Evolutionary conservation across 768 basidiomycete species (phyloP), one percentile per base, ranked within the genome.

Genomic region (Filobasidium wieringae): DNA sequence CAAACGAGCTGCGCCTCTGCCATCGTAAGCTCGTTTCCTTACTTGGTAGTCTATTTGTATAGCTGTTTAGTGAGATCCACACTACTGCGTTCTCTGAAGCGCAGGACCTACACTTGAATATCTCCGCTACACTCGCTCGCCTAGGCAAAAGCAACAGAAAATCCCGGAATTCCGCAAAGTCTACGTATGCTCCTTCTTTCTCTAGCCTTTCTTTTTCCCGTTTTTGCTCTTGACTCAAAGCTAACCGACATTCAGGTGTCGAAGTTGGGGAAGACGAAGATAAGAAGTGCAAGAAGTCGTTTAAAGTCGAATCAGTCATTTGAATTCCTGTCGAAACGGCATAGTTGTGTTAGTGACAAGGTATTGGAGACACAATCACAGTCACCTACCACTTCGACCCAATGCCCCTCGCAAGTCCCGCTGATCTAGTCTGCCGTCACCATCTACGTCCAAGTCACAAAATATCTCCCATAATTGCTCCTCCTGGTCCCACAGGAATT

Each of bases 391-490:
- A 68, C 87, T 84, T 72, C 84, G 82, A 52, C 76, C 73, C 43
- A 93, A 75, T 3, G 85, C 84, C n/a, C 77, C 63, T 36, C 76
- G 69, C 58, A 86, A 75, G 66, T 86, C 85, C 15, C 76, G 73
- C 7, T 80, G 76, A 66, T 91, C 88, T 30, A 95, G 72, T 56
- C 80, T 81, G 7, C 88, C 90, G 73, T 95, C 88, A 27, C 86
- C 81, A 67, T 95, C 89, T 60, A 89, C 77, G 76, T 93, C 92
- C 50, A 95, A 80, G 66, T 91, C 86, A 68, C 89, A 87, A 74
- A 95, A 95, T 55, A 91, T 83, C 51, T 81, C 78, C 92, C 92
- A 95, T 22, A 95, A 78, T 73, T 93, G 90, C 17, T 60, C 55
- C 56, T 73, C 72, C 62, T 73, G 69, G 51, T 73, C 72, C 72